Base-by-base conservation (phyloP, 768 basidiomycete species). In the Boletales sp. region DNA sequence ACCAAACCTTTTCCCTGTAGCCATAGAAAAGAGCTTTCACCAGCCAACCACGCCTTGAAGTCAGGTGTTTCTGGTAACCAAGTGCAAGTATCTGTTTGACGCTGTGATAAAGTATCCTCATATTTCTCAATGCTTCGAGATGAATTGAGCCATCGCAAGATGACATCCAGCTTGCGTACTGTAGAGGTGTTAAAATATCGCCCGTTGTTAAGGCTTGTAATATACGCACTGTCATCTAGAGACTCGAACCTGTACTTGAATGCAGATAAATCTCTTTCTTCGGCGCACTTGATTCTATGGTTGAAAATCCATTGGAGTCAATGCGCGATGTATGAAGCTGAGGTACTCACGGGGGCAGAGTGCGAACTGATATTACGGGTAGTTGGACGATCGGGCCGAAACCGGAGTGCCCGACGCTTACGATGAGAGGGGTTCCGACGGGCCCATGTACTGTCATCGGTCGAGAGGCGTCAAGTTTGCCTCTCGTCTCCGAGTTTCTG, bases 1-100 rank as follows among this genome's bases (percentile, higher is more conserved):
- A 17, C 15, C 35, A 12, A 19, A 49, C 48, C 34, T 49, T 43
- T 49, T 13, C 48, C 48, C 5, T 43, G 32, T 24, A 48, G 40
- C 47, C 40, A 48, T n/a, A 49, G 5, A n/a, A 37, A 41, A 7
- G 48, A 18, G 17, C 3, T 13, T 13, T 43, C 35, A 12, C 41
- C 35, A 14, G 21, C 19, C 24, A 40, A 24, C 48, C 48, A 49
- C 6, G 17, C 11, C 12, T 29, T 42, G 27, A 36, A 49, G 5
- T 9, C 14, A 27, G 14, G 13, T 21, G 39, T 38, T 10, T 30
- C 47, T 3, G 3, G 24, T 24, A 48, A 27, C 47, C 47, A 48
- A 12, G 21, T 39, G 21, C 48, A 49, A 4, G 48, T 43, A 15
- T 37, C 12, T 1, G 39, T 4, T 38, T 49, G 48, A 41, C 48